Conservation (phyloP, 140 eudicot species). For the Flaveria floridana region DNA sequence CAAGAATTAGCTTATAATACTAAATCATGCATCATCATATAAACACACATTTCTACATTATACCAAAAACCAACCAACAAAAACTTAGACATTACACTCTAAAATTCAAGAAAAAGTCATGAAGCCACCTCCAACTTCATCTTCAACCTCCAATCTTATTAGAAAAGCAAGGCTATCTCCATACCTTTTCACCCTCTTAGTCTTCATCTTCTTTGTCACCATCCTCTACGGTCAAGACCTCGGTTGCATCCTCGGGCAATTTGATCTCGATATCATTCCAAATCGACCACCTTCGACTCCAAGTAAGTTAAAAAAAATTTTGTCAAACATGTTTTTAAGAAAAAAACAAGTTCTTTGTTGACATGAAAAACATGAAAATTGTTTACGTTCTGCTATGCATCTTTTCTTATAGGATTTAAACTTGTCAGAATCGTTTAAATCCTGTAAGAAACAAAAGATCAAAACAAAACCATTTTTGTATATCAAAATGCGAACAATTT, state of each 20-base stretch:
- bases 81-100: constrained; percentile 26
- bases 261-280: constrained; percentile 29
- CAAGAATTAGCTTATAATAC: constrained; percentile 23
- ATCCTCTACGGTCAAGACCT: constrained; percentile 68
- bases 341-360: neutral
- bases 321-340: neutral
- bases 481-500: neutral
- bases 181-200: constrained; percentile 53
- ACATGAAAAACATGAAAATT: neutral
- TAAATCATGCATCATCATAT: constrained; percentile 42
- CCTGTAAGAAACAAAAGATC: neutral
- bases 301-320: constrained; percentile 35
- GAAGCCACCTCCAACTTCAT: constrained; percentile 61
- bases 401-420: neutral
- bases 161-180: constrained; percentile 65
- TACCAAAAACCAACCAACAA: constrained; percentile 28
- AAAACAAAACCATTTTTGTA: neutral
- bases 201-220: constrained; percentile 60
- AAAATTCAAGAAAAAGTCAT: constrained; percentile 29
- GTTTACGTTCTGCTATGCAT: neutral
- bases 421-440: neutral
- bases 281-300: constrained; percentile 28
- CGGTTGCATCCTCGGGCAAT: constrained; percentile 52
- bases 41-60: constrained; percentile 28
- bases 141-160: constrained; percentile 37